Conservation (phyloP, 768 basidiomycete genomes). For the Coprinellus aureogranulatus region DNA sequence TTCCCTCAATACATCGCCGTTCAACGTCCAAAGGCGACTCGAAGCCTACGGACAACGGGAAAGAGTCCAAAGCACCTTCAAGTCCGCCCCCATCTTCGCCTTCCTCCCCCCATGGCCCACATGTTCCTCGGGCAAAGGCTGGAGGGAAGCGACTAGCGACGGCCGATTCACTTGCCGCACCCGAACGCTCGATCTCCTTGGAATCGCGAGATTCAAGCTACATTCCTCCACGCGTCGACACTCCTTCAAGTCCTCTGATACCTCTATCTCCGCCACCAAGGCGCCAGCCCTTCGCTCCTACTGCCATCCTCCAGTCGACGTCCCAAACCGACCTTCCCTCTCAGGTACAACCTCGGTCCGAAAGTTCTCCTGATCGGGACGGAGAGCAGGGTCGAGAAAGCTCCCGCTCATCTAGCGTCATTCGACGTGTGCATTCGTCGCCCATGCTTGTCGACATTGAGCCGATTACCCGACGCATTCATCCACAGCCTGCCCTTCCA, state of each 20-base stretch:
- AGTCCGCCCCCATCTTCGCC: no score
- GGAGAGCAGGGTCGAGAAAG: background rate
- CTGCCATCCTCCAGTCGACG: background rate
- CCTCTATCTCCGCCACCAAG: background rate
- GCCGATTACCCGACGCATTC: background rate
- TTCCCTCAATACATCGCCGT: background rate
- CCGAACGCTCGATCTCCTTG: background rate
- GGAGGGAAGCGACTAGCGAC: no score
- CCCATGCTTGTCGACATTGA: background rate
- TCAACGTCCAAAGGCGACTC: background rate
- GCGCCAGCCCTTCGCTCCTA: background rate
- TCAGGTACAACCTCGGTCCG: no score
- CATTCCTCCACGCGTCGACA: background rate
- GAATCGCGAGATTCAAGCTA: background rate
- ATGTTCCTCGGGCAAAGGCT: background rate
- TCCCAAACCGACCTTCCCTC: background rate
- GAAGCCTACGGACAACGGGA: background rate
- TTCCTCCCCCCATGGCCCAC: background rate
- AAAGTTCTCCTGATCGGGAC: background rate
- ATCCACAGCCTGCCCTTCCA: background rate
- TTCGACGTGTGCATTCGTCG: background rate
- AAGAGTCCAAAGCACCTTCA: background rate
- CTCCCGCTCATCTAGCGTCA: background rate
- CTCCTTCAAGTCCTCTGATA: background rate
- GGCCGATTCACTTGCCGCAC: background rate